These are phyloP conservation scores for Dalechampia spathulata DNA, from an alignment of 441 rosid species.

Conservation along the genomic window DNA sequence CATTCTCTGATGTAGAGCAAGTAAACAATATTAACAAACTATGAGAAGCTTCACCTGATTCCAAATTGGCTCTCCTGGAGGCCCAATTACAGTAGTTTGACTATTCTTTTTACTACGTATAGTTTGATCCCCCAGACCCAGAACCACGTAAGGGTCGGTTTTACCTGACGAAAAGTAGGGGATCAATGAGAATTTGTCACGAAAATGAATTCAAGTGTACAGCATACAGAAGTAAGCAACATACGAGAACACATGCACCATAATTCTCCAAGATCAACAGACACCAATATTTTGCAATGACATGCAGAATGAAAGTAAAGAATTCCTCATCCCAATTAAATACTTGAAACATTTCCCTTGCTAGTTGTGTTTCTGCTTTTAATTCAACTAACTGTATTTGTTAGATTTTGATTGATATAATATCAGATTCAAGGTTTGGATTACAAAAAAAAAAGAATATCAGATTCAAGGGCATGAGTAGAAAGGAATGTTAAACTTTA, in stretches of 20 bases:
- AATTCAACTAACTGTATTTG: no score
- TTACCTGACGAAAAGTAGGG: conserved; percentile 48
- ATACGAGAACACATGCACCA: not conserved
- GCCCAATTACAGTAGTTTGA: conserved; percentile 89
- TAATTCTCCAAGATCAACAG: not conserved
- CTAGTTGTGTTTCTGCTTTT: no score
- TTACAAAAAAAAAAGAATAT: no score
- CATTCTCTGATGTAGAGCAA: not conserved
- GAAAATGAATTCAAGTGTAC: no score
- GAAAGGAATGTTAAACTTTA: no score
- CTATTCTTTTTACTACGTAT: conserved; percentile 95
- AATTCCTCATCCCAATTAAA: no score
- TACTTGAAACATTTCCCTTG: no score
- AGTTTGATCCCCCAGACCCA: conserved; percentile 72
- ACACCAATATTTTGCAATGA: not conserved
- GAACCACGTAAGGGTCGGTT: conserved; percentile 89
- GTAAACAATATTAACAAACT: conserved; percentile 5
- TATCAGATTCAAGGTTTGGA: no score
- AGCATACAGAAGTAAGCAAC: no score
- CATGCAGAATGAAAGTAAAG: no score
- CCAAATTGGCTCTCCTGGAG: conserved; percentile 97
- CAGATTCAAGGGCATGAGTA: no score
- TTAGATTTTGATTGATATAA: no score
- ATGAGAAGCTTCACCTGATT: conserved; percentile 60
- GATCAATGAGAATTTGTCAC: not conserved